A percentile compares a stretch with the other conserved stretches of the same genome.
phyloP scores from a whole-genome alignment of 2,329 filamentous ascomycete species.

The Monilinia vaccinii-corymbosi region DNA sequence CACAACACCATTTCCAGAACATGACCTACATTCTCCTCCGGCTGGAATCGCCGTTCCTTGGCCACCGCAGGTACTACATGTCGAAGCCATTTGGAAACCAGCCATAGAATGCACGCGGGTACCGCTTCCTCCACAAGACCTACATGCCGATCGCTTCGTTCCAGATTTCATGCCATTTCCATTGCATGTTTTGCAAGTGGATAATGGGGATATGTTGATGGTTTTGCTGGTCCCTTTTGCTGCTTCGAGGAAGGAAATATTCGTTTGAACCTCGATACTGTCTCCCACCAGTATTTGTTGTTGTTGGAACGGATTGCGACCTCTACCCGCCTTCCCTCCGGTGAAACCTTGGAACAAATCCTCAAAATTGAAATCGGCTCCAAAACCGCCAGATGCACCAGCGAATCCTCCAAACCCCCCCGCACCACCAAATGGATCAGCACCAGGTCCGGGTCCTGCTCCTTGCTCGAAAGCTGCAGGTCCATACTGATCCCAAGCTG shows the following conservation, averaged over 20 bases:
- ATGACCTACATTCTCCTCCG: slow-evolving; percentile 72
- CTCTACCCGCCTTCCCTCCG: slow-evolving; percentile 36
- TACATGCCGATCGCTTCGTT: slow-evolving; percentile 63
- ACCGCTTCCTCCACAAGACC: slow-evolving; percentile 76
- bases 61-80: slow-evolving; percentile 74
- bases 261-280: slow-evolving; percentile 89
- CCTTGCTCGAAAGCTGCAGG: slow-evolving; percentile 78
- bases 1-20: slow-evolving; percentile 74
- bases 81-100: slow-evolving; percentile 92
- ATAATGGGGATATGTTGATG: slow-evolving; percentile 76
- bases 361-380: slow-evolving; percentile 86
- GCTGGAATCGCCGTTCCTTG: slow-evolving; percentile 66
- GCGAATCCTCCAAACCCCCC: slow-evolving; percentile 44
- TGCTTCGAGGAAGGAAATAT: slow-evolving; percentile 91
- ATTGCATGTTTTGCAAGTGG: slow-evolving; percentile 71
- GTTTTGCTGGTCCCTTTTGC: slow-evolving; percentile 85
- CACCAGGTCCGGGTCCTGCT: slow-evolving; percentile 44
- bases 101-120: slow-evolving; percentile 83
- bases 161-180: slow-evolving; percentile 82
- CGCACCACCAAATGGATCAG: slow-evolving; percentile 52
- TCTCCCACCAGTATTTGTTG: slow-evolving; percentile 81
- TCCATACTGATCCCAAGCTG: slow-evolving; percentile 86
- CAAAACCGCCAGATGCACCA: slow-evolving; percentile 55
- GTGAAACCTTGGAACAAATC: slow-evolving; percentile 84
- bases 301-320: slow-evolving; percentile 60